A percentile compares a stretch with the other conserved stretches of the same genome.
phyloP scores from a whole-genome alignment of 2,329 filamentous ascomycete genomes.

The Neofusicoccum ribis region DNA sequence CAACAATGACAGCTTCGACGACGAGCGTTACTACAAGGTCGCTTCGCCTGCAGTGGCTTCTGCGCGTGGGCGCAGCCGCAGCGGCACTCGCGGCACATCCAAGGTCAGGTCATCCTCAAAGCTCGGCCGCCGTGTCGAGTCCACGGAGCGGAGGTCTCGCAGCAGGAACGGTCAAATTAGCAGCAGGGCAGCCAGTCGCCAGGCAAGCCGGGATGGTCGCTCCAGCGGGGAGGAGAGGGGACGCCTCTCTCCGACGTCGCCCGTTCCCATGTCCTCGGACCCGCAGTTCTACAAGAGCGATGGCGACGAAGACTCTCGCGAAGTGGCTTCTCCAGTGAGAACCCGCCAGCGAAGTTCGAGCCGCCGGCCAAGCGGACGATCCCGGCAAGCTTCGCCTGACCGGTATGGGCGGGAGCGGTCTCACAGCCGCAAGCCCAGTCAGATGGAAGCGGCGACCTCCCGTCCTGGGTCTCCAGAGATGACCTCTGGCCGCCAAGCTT shows the following conservation, averaged over 20 bases:
- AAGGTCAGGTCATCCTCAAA: constrained; percentile 41
- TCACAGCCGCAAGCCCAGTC: constrained; percentile 33
- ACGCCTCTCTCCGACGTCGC: constrained; percentile 75
- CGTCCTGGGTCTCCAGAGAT: constrained; percentile 37
- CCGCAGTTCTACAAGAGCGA: constrained; percentile 56
- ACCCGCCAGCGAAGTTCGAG: constrained; percentile 55
- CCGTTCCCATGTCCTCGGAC: constrained; percentile 69
- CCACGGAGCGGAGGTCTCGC: constrained; percentile 33
- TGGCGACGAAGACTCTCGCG: constrained; percentile 48
- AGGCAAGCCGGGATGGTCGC: constrained; percentile 52
- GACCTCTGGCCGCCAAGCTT: constrained; percentile 7
- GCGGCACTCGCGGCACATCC: constrained; percentile 30
- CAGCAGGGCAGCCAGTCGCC: constrained; percentile 40
- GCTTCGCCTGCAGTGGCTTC: constrained; percentile 37
- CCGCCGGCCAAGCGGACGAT: constrained; percentile 48
- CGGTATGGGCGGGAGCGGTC: constrained; percentile 38
- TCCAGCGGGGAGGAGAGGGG: constrained; percentile 34
- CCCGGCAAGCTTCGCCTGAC: constrained; percentile 50
- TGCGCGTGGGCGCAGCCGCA: constrained; percentile 38
- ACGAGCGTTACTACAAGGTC: constrained; percentile 50
- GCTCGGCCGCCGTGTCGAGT: constrained; percentile 33
- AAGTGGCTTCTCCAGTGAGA: constrained; percentile 47
- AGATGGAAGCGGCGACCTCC: constrained; percentile 24
- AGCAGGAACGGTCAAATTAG: constrained; percentile 26
- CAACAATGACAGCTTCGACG: constrained; percentile 49